Percentiles rank a stretch among this genome's conserved stretches.
Conservation (phyloP, 331 rosid genomes). For the Rosa hybrid region DNA sequence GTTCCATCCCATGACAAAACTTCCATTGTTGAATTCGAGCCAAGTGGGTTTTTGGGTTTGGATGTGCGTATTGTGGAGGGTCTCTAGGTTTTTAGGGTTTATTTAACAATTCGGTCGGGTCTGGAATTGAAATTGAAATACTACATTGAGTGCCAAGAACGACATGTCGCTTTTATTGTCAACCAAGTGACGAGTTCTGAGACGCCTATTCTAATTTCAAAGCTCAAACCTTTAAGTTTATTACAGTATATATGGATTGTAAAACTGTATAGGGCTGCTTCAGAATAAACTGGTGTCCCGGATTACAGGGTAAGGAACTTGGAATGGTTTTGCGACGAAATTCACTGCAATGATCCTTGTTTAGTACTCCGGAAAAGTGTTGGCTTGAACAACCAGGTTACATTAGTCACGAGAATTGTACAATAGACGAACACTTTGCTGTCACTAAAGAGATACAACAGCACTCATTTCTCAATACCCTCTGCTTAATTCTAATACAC, state of each 20-base stretch:
- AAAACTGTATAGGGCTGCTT: neutral
- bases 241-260: neutral
- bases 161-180: neutral
- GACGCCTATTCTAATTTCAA: neutral
- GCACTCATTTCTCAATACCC: neutral
- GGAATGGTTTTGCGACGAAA: neutral
- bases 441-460: conserved; percentile 1
- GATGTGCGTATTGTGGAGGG: neutral
- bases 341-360: neutral
- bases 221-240: neutral
- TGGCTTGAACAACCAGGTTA: neutral
- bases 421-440: neutral
- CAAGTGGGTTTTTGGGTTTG: neutral
- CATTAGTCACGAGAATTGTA: conserved; percentile 8
- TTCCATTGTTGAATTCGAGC: conserved; percentile 3
- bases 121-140: neutral
- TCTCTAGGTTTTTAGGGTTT: neutral
- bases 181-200: neutral
- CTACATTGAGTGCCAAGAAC: neutral
- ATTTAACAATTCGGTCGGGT: neutral
- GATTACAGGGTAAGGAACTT: neutral
- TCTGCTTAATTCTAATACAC: neutral
- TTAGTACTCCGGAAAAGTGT: neutral
- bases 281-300: neutral
- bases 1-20: conserved; percentile 50